Evolutionary conservation across 108 stramenopile genomes (phyloP).

Genomic region (Hondaea fermentalgiana): DNA sequence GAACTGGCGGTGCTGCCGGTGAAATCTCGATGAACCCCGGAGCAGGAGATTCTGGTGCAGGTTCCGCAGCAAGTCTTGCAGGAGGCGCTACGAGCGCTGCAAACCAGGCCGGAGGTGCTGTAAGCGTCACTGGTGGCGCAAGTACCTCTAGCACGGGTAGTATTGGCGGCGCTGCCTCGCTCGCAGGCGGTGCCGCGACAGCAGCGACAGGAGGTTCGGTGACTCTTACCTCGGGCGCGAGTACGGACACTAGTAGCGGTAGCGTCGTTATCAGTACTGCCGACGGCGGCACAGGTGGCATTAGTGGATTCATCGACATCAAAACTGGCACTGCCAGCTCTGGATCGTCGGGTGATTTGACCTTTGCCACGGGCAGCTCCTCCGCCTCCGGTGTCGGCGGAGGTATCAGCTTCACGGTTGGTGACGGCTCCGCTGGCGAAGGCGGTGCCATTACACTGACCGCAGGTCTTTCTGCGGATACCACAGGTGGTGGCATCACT

Average conservation of each 20-base stretch:
- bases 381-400: conserved; percentile 24
- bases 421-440: not conserved
- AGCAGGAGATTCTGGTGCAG: not conserved
- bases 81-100: no score
- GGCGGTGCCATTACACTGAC: not conserved
- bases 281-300: conserved; percentile 30
- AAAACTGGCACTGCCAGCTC: conserved; percentile 31
- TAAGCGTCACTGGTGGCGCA: no score
- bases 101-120: no score
- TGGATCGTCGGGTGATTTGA: conserved; percentile 31
- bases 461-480: not conserved
- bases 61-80: no score
- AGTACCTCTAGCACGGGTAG: no score
- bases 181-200: conserved; percentile 18
- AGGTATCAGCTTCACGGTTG: conserved; percentile 24
- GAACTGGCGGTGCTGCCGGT: not conserved
- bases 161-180: conserved; percentile 19
- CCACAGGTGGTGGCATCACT: not conserved
- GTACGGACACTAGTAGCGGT: conserved; percentile 22
- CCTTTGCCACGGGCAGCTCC: conserved; percentile 28
- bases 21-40: not conserved
- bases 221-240: conserved; percentile 6
- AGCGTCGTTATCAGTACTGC: conserved; percentile 27
- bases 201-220: conserved; percentile 22
- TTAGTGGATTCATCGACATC: conserved; percentile 30